phyloP scores from a whole-genome alignment of 2,329 filamentous ascomycete species.

The Pseudocercospora fijiensis region DNA sequence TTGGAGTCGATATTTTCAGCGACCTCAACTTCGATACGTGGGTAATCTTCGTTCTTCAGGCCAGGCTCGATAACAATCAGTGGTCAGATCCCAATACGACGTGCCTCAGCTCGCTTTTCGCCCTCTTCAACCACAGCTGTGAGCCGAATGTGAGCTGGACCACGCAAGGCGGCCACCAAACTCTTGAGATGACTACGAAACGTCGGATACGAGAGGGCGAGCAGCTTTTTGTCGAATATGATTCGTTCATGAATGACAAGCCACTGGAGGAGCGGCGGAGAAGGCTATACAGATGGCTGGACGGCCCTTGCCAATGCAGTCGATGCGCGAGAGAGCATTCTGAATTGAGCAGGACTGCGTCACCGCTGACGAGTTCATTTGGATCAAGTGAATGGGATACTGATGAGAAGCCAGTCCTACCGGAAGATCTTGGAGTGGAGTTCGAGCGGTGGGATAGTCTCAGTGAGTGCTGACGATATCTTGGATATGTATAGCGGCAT shows the following conservation, averaged over 20 bases:
- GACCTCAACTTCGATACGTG: constrained; percentile 65
- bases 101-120: constrained; percentile 81
- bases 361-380: background rate
- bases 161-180: constrained; percentile 21
- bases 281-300: constrained; percentile 31
- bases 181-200: constrained; percentile 20
- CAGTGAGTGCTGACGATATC: background rate
- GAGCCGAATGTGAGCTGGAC: constrained; percentile 90
- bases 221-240: constrained; percentile 36
- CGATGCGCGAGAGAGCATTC: constrained; percentile 32
- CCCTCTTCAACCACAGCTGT: constrained; percentile 90
- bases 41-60: constrained; percentile 85
- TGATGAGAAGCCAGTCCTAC: constrained; percentile 23
- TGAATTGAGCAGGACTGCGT: background rate
- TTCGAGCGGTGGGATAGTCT: background rate
- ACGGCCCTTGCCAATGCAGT: constrained; percentile 31
- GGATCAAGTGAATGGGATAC: constrained; percentile 18
- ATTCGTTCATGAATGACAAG: constrained; percentile 26
- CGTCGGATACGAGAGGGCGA: constrained; percentile 27
- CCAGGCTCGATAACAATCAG: constrained; percentile 84
- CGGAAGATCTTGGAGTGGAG: constrained; percentile 19
- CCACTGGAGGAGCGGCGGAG: constrained; percentile 22
- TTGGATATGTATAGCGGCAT: background rate
- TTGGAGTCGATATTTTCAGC: constrained; percentile 73
- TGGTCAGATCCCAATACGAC: constrained; percentile 55